phyloP scores from a whole-genome alignment of 2,329 filamentous ascomycete genomes.

The Eutypella sp. region DNA sequence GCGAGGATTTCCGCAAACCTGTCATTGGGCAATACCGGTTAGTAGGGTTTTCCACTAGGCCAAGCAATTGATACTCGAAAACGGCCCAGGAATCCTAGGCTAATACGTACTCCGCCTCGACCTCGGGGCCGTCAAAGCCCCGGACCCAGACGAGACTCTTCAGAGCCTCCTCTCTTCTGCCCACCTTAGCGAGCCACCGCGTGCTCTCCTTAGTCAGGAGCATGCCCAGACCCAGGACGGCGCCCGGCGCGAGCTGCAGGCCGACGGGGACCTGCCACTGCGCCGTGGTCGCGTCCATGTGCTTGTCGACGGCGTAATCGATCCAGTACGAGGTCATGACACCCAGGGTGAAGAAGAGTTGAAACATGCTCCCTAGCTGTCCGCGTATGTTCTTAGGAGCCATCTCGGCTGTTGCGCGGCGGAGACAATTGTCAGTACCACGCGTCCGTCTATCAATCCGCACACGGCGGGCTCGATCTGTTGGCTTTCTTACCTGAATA shows the following conservation, averaged over 20 bases:
- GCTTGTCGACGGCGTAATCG: constrained; percentile 40
- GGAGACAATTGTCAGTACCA: background rate
- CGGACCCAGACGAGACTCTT: constrained; percentile 46
- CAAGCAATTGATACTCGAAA: too few species aligned
- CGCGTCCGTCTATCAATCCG: background rate
- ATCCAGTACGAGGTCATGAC: constrained; percentile 51
- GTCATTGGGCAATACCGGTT: background rate
- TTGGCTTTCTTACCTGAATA: constrained; percentile 9
- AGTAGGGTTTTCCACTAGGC: background rate
- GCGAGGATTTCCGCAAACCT: constrained; percentile 34
- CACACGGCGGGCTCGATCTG: constrained; percentile 14
- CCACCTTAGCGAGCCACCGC: constrained; percentile 44
- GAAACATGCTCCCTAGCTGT: constrained; percentile 45
- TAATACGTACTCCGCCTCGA: background rate
- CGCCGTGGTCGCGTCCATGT: constrained; percentile 24
- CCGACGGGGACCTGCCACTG: constrained; percentile 55
- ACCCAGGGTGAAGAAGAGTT: constrained; percentile 41
- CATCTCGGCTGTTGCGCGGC: constrained; percentile 30
- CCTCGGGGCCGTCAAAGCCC: constrained; percentile 19
- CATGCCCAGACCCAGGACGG: constrained; percentile 42
- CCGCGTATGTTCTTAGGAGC: constrained; percentile 39
- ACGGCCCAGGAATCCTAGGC: too few species aligned
- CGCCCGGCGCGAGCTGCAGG: constrained; percentile 43
- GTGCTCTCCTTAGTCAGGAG: constrained; percentile 44
- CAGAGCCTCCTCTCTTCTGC: constrained; percentile 40